phyloP scores from a whole-genome alignment of 106 monocot genomes.

The Triglochin maritima region DNA sequence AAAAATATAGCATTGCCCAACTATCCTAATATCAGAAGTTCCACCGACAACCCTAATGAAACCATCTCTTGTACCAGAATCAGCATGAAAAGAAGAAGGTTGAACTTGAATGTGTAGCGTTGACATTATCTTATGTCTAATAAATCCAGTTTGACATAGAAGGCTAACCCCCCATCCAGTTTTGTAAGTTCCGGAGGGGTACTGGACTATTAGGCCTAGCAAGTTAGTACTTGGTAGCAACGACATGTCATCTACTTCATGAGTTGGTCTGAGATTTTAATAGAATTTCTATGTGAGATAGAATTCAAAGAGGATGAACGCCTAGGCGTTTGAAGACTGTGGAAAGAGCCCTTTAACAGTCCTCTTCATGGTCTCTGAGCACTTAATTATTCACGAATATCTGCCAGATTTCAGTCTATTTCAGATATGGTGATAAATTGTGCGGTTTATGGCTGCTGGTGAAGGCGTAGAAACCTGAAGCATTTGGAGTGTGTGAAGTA shows the following conservation, averaged over 20 bases:
- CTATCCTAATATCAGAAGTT: slow-evolving; percentile 3
- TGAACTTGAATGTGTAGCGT: slow-evolving; percentile 5
- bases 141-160: slow-evolving; percentile 2
- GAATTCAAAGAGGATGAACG: neutral
- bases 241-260: neutral
- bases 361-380: neutral
- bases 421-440: too few relatives aligned
- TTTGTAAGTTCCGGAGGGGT: neutral
- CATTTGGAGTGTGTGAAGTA: too few relatives aligned
- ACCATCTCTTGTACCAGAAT: slow-evolving; percentile 7
- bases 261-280: neutral
- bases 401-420: neutral
- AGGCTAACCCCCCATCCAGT: neutral
- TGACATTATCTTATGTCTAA: slow-evolving; percentile 5
- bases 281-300: neutral
- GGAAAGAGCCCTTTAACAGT: neutral
- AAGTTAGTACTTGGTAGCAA: neutral
- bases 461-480: too few relatives aligned
- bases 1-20: slow-evolving; percentile 9
- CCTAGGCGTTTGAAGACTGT: neutral
- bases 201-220: slow-evolving; percentile 1
- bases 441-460: too few relatives aligned
- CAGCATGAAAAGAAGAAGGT: slow-evolving; percentile 42
- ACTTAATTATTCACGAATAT: neutral
- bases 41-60: slow-evolving; percentile 8